These are phyloP conservation scores for Phytophthora colocasiae DNA, from an alignment of 352 stramenopile species.

Conservation along the genomic window DNA sequence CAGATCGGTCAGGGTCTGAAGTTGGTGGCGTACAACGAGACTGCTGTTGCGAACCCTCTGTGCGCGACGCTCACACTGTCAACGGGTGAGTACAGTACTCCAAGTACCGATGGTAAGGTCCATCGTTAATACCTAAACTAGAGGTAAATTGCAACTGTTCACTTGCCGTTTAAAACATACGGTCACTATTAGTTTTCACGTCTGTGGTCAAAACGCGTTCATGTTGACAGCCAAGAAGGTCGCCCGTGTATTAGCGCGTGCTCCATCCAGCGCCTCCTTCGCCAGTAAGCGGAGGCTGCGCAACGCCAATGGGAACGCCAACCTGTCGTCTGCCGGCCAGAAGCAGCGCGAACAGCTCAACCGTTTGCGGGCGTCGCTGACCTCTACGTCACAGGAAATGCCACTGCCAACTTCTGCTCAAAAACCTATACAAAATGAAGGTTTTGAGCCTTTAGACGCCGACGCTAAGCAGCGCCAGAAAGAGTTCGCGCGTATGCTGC, in stretches of 20 bases:
- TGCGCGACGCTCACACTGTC: slow-evolving; percentile 8
- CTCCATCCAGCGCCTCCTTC: slow-evolving; percentile 29
- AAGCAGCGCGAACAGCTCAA: slow-evolving; percentile 61
- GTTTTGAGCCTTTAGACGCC: neutral
- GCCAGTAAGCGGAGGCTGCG: slow-evolving; percentile 45
- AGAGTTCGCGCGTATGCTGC: slow-evolving; percentile 65
- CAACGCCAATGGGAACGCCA: slow-evolving; percentile 10
- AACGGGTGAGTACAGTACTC: neutral
- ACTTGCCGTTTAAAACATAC: too few relatives aligned
- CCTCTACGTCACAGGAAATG: slow-evolving; percentile 30
- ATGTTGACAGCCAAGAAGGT: slow-evolving; percentile 18
- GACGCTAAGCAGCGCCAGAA: slow-evolving; percentile 22
- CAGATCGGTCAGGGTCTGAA: slow-evolving; percentile 12
- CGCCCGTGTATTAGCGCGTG: neutral
- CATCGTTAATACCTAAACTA: too few relatives aligned
- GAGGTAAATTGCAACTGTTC: too few relatives aligned
- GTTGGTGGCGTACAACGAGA: slow-evolving; percentile 5
- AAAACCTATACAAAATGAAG: neutral
- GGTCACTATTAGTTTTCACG: too few relatives aligned
- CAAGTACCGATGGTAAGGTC: too few relatives aligned
- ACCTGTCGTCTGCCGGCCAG: slow-evolving; percentile 34
- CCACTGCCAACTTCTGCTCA: neutral
- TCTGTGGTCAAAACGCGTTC: slow-evolving; percentile 22
- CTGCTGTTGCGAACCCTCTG: slow-evolving; percentile 6
- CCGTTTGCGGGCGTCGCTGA: slow-evolving; percentile 42